phyloP scores from a whole-genome alignment of 768 basidiomycete genomes.

The Imleria badia region DNA sequence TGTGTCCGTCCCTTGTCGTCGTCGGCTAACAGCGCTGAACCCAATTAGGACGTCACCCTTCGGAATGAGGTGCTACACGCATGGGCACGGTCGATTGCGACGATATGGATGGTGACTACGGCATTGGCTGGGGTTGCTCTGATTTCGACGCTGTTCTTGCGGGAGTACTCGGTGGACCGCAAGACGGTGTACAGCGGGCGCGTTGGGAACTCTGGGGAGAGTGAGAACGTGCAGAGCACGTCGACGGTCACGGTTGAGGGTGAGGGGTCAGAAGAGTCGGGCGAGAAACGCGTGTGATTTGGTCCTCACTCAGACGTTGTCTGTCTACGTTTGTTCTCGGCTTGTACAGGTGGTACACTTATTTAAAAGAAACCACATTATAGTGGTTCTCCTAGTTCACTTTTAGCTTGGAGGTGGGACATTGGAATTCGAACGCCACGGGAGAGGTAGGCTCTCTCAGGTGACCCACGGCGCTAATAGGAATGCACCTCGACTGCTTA shows the following conservation, averaged over 20 bases:
- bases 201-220: constrained; percentile 20
- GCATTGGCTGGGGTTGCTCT: constrained; percentile 56
- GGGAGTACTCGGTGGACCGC: constrained; percentile 59
- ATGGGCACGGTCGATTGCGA: constrained; percentile 59
- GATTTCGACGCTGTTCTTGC: constrained; percentile 50
- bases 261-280: background rate
- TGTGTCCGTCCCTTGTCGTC: background rate
- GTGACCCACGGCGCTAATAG: no score
- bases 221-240: background rate
- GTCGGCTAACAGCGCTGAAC: background rate
- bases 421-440: no score
- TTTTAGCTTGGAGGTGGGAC: no score
- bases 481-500: no score
- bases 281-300: background rate
- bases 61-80: constrained; percentile 57
- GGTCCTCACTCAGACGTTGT: background rate
- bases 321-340: background rate
- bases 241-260: no score
- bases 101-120: constrained; percentile 65
- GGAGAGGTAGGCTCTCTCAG: no score
- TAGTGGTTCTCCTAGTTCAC: no score
- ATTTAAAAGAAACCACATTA: no score
- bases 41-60: constrained; percentile 44
- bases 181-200: constrained; percentile 41
- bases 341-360: background rate